These are phyloP conservation scores for Backusella australiensis DNA, from an alignment of 192 early-diverging fungal genomes.

Conservation along the genomic window DNA sequence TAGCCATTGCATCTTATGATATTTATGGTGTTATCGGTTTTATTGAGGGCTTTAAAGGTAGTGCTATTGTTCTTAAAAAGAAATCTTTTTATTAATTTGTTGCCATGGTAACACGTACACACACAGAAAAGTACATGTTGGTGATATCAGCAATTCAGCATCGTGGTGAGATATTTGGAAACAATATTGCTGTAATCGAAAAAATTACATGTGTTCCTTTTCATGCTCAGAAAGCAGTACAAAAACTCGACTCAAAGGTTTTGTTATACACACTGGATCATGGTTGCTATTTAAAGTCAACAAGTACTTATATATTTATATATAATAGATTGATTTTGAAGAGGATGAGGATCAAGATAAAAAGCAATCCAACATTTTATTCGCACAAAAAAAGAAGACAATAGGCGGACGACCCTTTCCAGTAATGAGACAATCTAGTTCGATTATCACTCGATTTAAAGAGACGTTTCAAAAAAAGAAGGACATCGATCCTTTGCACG, in stretches of 20 bases:
- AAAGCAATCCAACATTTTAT: background rate
- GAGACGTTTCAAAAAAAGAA: background rate
- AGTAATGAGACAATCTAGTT: slow-evolving; percentile 23
- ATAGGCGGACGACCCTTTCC: background rate
- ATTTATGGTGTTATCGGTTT: slow-evolving; percentile 32
- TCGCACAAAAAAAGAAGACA: background rate
- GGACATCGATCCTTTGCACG: background rate
- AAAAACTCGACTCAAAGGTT: slow-evolving; percentile 23
- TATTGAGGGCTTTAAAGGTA: slow-evolving; percentile 26
- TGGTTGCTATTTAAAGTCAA: background rate
- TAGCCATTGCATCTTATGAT: slow-evolving; percentile 13
- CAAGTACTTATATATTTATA: background rate
- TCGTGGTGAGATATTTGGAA: slow-evolving; percentile 38
- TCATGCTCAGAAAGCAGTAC: slow-evolving; percentile 24
- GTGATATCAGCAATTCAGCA: slow-evolving; percentile 37
- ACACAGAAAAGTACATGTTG: slow-evolving; percentile 27
- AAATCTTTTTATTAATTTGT: background rate
- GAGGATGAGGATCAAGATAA: slow-evolving; percentile 17
- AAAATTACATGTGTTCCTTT: slow-evolving; percentile 38
- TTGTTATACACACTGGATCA: background rate
- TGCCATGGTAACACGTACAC: background rate
- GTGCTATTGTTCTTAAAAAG: background rate
- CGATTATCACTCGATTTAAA: slow-evolving; percentile 15
- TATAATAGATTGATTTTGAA: slow-evolving; percentile 19
- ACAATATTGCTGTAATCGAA: slow-evolving; percentile 39